Evolutionary conservation across 768 basidiomycete genomes (phyloP).

Genomic region (Russula earlei): DNA sequence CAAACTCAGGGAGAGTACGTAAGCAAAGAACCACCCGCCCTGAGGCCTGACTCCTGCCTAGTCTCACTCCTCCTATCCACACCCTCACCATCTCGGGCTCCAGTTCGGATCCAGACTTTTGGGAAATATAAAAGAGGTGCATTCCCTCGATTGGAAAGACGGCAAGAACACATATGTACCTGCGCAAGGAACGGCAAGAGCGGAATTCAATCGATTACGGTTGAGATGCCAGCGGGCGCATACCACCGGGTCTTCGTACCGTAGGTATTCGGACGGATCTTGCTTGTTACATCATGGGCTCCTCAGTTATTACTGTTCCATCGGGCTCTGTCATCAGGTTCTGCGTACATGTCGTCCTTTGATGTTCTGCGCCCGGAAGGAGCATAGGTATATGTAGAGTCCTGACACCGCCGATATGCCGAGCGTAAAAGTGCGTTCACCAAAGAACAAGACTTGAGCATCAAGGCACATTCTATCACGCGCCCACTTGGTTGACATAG

Average conservation of each 20-base stretch:
- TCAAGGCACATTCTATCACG: neutral
- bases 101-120: neutral
- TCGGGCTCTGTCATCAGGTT: neutral
- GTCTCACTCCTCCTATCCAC: neutral
- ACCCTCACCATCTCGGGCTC: neutral
- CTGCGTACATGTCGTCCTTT: neutral
- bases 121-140: too few relatives aligned
- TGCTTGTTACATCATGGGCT: neutral
- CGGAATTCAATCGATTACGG: too few relatives aligned
- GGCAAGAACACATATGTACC: neutral
- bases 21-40: too few relatives aligned
- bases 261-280: slow-evolving; percentile 13
- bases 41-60: too few relatives aligned
- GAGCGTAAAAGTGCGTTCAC: neutral
- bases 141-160: neutral
- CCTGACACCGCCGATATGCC: neutral
- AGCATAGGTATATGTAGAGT: neutral
- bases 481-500: neutral
- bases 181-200: neutral
- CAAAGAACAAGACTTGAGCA: neutral
- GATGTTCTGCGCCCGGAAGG: neutral
- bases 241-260: neutral
- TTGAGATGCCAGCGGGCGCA: neutral
- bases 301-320: neutral
- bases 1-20: neutral